Evolutionary conservation across 345 rosid genomes (phyloP), one percentile per base, ranked within the genome.

Genomic region (Gossypium mustelinum): DNA sequence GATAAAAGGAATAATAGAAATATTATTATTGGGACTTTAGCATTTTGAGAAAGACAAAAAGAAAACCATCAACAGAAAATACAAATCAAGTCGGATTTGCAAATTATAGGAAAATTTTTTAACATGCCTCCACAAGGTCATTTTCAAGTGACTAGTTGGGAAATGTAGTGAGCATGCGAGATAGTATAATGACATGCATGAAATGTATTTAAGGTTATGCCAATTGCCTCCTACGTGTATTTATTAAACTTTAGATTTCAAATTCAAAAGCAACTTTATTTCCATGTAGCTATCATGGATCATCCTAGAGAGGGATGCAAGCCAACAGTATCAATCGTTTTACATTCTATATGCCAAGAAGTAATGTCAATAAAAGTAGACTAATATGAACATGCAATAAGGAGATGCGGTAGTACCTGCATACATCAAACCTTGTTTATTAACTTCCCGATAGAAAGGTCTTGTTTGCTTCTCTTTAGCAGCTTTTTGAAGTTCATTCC

Each of bases 361-460:
- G 12, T 0, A 63, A 72, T 63, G 52, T 29, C 29, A 73, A 48
- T 52, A 57, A 22, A 22, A 60, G 18, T 58, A 47, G 52, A 69
- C 4, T 17, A 58, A 65, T 16, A 65, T 25, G 34, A 45, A 74
- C 25, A 68, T 9, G 29, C 25, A 43, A 76, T 14, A 69, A 62
- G 18, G 51, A 74, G 51, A 60, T 58, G 68, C 57, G 60, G 11
- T n/a, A 1, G 75, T 84, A 92, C 98, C 98, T 88, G 98, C 97
- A 80, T 92, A 90, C 98, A 94, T 94, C 39, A 94, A 85, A 82
- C 95, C 92, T 57, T 57, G 62, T 63, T 90, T 86, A 79, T 92
- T 78, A 68, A 84, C 90, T 8, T 84, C 94, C 39, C 98, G 87
- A 82, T 85, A 92, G 81, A 94, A 94, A 59, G 98, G 92, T 34